Conservation (phyloP, 2,329 filamentous ascomycete genomes). For the Metarhizium humberi region DNA sequence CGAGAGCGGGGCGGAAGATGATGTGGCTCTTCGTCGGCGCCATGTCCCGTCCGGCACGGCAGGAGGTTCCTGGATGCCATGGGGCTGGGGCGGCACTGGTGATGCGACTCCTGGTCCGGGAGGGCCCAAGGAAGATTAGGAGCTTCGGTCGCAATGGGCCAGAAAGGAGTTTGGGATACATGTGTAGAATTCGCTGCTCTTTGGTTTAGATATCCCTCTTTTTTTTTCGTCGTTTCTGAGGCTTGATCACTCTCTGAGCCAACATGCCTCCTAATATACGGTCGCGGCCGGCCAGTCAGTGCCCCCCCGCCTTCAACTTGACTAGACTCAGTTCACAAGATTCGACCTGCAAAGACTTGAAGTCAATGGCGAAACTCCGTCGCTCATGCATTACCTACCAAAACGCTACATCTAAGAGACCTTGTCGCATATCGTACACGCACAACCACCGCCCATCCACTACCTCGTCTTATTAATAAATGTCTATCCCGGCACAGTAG, state of each 20-base stretch:
- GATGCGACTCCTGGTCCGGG: constrained; percentile 21
- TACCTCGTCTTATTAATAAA: no score
- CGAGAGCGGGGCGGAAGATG: constrained; percentile 54
- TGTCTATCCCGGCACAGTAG: no score
- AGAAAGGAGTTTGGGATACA: constrained; percentile 20
- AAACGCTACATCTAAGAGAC: neutral
- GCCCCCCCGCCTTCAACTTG: neutral
- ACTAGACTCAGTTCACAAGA: neutral
- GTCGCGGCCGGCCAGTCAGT: neutral
- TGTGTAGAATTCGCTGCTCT: constrained; percentile 8
- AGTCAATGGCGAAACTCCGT: constrained; percentile 1
- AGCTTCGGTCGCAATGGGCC: constrained; percentile 11
- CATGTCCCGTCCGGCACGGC: constrained; percentile 14
- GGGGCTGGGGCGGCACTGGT: constrained; percentile 30
- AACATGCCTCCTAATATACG: neutral
- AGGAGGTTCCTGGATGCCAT: constrained; percentile 36
- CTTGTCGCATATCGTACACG: neutral
- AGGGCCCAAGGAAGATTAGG: constrained; percentile 30
- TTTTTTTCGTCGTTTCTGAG: neutral
- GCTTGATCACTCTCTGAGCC: constrained; percentile 1
- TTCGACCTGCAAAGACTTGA: no score
- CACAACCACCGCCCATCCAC: neutral
- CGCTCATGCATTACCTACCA: neutral
- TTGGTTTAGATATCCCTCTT: neutral
- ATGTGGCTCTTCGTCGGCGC: constrained; percentile 25